Evolutionary conservation across 2,329 filamentous ascomycete species (phyloP).

Genomic region (Colletotrichum destructivum): DNA sequence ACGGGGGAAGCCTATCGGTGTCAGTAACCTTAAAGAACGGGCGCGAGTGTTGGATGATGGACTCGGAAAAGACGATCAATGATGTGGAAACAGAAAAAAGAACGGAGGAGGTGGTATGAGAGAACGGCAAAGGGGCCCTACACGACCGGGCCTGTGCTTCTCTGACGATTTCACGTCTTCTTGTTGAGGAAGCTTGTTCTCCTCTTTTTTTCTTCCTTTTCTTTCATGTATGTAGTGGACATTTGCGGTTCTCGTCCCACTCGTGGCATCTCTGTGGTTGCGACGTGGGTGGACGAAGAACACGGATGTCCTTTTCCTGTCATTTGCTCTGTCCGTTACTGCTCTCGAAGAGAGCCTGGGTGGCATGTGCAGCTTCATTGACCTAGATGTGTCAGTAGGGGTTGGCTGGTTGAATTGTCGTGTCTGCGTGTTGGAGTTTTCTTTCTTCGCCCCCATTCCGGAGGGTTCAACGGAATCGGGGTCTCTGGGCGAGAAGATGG

Average conservation of each 20-base stretch:
- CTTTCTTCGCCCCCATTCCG: background rate
- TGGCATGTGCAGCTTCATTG: background rate
- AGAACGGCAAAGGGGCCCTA: background rate
- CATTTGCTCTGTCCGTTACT: conserved; percentile 2
- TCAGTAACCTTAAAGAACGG: background rate
- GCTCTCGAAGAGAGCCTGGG: background rate
- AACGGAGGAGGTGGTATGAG: conserved; percentile 2
- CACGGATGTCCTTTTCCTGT: background rate
- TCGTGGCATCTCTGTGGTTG: background rate
- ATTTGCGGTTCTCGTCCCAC: conserved; percentile 3
- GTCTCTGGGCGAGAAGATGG: background rate
- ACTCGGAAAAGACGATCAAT: conserved; percentile 33
- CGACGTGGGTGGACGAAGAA: background rate
- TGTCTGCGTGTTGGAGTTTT: background rate
- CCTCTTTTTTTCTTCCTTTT: conserved; percentile 1
- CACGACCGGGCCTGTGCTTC: background rate
- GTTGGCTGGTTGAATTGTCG: background rate
- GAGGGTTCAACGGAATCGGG: background rate
- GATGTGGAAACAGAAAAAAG: conserved; percentile 24
- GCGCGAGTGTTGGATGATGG: conserved; percentile 9
- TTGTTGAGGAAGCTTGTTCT: conserved; percentile 7
- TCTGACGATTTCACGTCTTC: conserved; percentile 20
- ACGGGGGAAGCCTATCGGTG: background rate
- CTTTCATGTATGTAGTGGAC: conserved; percentile 31
- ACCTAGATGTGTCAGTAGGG: conserved; percentile 6